Percentiles rank a stretch among this genome's conserved stretches.
phyloP scores from a whole-genome alignment of 1,139 yeast species.

The Candida albicans region DNA sequence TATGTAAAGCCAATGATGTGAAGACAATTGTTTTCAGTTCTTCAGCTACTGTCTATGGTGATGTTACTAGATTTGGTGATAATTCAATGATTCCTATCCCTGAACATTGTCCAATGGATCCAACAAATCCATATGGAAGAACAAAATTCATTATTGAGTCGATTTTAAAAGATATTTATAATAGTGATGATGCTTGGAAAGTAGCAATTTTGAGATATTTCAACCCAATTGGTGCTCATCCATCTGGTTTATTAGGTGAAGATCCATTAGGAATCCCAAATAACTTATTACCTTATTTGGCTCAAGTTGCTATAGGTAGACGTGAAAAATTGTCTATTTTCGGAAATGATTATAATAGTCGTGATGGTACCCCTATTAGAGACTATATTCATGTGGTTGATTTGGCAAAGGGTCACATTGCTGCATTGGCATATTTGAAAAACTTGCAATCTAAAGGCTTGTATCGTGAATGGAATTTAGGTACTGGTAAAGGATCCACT shows the following conservation, averaged over 20 bases:
- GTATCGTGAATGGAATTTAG: slow-evolving; percentile 80
- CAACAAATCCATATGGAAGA: slow-evolving; percentile 76
- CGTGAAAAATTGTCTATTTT: slow-evolving; percentile 63
- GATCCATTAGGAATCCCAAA: slow-evolving; percentile 80
- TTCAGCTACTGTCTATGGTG: slow-evolving; percentile 85
- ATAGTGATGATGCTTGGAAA: slow-evolving; percentile 50
- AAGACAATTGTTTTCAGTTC: slow-evolving; percentile 71
- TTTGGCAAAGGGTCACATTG: slow-evolving; percentile 76
- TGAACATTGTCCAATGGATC: slow-evolving; percentile 73
- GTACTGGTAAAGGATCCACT: slow-evolving; percentile 78
- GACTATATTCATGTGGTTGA: slow-evolving; percentile 84
- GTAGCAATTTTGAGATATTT: slow-evolving; percentile 73
- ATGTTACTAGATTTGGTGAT: slow-evolving; percentile 68
- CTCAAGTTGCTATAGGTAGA: slow-evolving; percentile 77
- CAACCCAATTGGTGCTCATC: slow-evolving; percentile 86
- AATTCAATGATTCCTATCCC: slow-evolving; percentile 70
- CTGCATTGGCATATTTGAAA: slow-evolving; percentile 64
- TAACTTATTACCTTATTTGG: slow-evolving; percentile 71
- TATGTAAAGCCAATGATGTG: slow-evolving; percentile 49
- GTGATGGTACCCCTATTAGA: slow-evolving; percentile 81
- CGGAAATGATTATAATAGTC: slow-evolving; percentile 67
- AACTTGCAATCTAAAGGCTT: slow-evolving; percentile 45
- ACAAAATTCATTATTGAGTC: slow-evolving; percentile 70
- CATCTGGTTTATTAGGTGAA: slow-evolving; percentile 77
- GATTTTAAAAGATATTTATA: slow-evolving; percentile 57